Conservation (phyloP, 2,329 filamentous ascomycete genomes). For the Diplodia scrobiculata region DNA sequence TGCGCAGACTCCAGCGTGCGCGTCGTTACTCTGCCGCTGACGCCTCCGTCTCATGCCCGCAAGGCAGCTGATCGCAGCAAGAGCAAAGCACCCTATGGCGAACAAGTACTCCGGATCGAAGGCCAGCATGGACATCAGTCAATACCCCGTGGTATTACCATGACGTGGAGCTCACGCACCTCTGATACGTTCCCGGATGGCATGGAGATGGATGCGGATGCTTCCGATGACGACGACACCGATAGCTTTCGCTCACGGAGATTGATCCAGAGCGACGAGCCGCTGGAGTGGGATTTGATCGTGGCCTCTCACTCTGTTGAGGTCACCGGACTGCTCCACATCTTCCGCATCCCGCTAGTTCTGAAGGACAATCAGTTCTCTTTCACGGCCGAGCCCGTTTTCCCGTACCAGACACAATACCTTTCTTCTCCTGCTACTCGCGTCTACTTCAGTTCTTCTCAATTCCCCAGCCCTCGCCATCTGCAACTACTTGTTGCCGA, state of each 20-base stretch:
- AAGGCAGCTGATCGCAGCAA: slow-evolving; percentile 42
- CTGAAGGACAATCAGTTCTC: slow-evolving; percentile 41
- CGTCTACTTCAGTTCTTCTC: slow-evolving; percentile 58
- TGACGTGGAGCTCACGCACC: slow-evolving; percentile 53
- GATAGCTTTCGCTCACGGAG: slow-evolving; percentile 22
- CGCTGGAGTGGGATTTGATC: slow-evolving; percentile 45
- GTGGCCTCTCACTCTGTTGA: slow-evolving; percentile 48
- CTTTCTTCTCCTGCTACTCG: slow-evolving; percentile 55
- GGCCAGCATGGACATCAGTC: slow-evolving; percentile 54
- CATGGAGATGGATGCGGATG: slow-evolving; percentile 43
- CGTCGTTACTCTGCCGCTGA: slow-evolving; percentile 58
- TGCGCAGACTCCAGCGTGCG: slow-evolving; percentile 61
- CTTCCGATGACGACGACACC: slow-evolving; percentile 33
- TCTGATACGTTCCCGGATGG: slow-evolving; percentile 30
- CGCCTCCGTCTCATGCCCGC: slow-evolving; percentile 52
- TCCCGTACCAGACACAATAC: slow-evolving; percentile 52
- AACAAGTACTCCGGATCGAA: slow-evolving; percentile 53
- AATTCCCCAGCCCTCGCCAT: slow-evolving; percentile 56
- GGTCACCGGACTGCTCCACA: slow-evolving; percentile 44
- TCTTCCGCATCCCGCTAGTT: slow-evolving; percentile 46
- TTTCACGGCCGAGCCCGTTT: slow-evolving; percentile 43
- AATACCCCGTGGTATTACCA: slow-evolving; percentile 54
- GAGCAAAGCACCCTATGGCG: slow-evolving; percentile 41
- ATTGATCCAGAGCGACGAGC: slow-evolving; percentile 33
- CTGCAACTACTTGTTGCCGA: slow-evolving; percentile 60